phyloP scores from a whole-genome alignment of 208 protist species.

The Acanthamoeba castellanii region DNA sequence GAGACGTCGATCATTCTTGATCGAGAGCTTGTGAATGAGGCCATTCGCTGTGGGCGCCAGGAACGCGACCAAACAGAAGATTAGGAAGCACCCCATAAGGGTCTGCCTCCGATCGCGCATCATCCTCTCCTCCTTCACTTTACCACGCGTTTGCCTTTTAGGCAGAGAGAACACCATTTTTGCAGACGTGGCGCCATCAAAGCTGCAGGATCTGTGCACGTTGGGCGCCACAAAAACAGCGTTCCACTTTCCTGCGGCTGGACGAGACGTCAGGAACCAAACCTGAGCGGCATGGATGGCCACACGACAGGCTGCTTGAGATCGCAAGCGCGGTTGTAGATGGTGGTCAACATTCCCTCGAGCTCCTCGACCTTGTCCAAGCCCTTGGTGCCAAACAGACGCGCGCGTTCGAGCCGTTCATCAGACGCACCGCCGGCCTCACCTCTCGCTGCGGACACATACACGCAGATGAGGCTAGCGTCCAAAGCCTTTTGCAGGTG shows the following conservation, averaged over 20 bases:
- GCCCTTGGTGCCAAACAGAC: background rate
- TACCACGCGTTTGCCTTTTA: too few relatives aligned
- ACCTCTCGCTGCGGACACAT: background rate
- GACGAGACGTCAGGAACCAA: background rate
- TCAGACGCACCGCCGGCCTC: background rate
- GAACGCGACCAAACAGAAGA: slow-evolving; percentile 37
- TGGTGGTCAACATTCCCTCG: background rate
- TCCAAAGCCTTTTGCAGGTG: background rate
- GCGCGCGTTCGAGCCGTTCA: background rate
- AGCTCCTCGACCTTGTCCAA: background rate
- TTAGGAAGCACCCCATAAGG: background rate
- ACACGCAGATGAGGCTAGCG: background rate
- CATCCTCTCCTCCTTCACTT: background rate
- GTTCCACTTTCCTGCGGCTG: too few relatives aligned
- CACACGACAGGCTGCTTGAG: slow-evolving; percentile 27
- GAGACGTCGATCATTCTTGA: background rate
- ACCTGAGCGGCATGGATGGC: background rate
- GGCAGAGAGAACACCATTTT: background rate
- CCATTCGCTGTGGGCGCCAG: background rate
- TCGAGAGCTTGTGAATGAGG: slow-evolving; percentile 9
- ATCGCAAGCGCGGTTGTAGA: slow-evolving; percentile 19
- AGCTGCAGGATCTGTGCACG: background rate
- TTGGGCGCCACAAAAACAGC: background rate
- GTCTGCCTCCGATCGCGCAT: slow-evolving; percentile 1
- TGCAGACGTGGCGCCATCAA: background rate